phyloP scores from a whole-genome alignment of 768 basidiomycete genomes.

The Pluteus cervinus region DNA sequence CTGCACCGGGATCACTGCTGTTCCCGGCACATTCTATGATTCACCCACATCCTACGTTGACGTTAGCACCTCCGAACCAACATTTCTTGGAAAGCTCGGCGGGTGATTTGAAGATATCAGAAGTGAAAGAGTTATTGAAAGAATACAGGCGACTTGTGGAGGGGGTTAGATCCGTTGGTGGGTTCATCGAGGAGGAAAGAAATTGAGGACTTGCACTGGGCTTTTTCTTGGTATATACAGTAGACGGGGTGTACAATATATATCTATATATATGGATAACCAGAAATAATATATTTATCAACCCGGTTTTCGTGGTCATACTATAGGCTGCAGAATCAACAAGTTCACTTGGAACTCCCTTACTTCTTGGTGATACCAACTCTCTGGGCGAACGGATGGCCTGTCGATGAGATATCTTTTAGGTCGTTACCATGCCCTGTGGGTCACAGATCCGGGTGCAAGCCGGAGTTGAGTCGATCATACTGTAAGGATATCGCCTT shows the following conservation, averaged over 20 bases:
- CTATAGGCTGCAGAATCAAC: too few relatives aligned
- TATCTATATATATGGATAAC: too few relatives aligned
- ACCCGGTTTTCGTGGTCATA: too few relatives aligned
- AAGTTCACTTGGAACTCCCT: too few relatives aligned
- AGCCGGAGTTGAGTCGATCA: too few relatives aligned
- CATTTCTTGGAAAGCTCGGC: constrained; percentile 68
- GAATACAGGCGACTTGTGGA: constrained; percentile 82
- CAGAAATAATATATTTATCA: too few relatives aligned
- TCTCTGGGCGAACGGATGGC: too few relatives aligned
- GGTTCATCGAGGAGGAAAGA: constrained; percentile 37
- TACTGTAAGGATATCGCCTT: too few relatives aligned
- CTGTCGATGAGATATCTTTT: too few relatives aligned
- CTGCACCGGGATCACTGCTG: constrained; percentile 20
- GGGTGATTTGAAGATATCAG: constrained; percentile 75
- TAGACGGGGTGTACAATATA: not conserved
- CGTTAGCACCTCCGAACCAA: constrained; percentile 54
- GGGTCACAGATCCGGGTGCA: too few relatives aligned
- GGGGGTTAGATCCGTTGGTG: constrained; percentile 51
- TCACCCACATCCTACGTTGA: constrained; percentile 20
- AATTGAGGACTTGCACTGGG: not conserved
- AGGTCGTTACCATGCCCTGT: too few relatives aligned
- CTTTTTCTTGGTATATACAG: constrained; percentile 1
- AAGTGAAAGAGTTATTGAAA: constrained; percentile 70
- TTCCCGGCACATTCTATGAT: constrained; percentile 30
- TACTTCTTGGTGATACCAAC: too few relatives aligned